Base-by-base conservation (phyloP, 2,329 filamentous ascomycete species). In the Cylindrodendrum hubeiense region DNA sequence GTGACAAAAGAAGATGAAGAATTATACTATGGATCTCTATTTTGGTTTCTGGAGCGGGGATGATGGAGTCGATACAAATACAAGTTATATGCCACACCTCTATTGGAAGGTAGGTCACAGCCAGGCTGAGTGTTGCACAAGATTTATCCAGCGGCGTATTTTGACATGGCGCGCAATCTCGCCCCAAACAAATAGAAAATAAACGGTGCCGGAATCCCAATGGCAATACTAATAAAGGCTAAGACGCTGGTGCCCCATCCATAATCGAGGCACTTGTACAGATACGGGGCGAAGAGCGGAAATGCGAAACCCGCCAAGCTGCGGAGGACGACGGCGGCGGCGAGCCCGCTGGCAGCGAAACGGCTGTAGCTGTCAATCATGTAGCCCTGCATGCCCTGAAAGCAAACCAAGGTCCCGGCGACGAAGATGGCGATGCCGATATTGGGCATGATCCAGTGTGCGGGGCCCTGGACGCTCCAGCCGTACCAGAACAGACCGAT, bases 401-500 rank as follows among this genome's bases (percentile, higher is more conserved):
- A 90, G 57, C 92, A 88, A 19, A 84, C 86, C 76, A 90, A 90
- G 64, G 92, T 91, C 60, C 90, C 85, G 73, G 91, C 87, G 0
- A 87, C 90, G 0, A 89, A 87, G 60, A 87, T 86, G 0, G 81
- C 85, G 8, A 92, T 81, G 0, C 87, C 89, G n/a, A 92, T 78
- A 0, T 86, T 79, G 0, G 90, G 90, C 0, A 88, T 85, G 50
- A 91, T 89, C 90, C 90, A 93, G 58, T 85, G 89, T 1, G 88
- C 79, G 1, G 77, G 79, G 65, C 64, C 79, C 15, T 67, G 85
- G 0, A 84, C 85, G 1, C 88, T 88, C 87, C 89, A 91, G 17
- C 89, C 89, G 70, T 91, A 91, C 89, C 89, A 91, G 80, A 92
- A 90, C 12, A 91, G 79, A 0, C 90, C 89, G 17, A 88, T 84